Evolutionary conservation across 2,329 filamentous ascomycete species (phyloP).

Genomic region (Zymoseptoria crescenta): DNA sequence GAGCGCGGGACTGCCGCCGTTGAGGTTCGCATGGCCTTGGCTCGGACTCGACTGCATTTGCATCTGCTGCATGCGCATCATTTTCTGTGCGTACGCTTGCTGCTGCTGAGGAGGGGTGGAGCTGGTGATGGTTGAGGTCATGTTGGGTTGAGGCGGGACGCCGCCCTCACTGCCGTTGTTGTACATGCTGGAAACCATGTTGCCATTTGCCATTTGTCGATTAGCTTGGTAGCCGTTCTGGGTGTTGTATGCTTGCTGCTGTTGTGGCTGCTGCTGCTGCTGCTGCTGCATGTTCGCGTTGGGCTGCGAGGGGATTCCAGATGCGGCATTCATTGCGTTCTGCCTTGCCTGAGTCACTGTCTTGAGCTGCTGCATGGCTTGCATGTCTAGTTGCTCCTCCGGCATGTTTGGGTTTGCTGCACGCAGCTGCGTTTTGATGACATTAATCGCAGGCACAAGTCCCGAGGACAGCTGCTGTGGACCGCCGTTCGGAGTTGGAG

Average conservation of each 20-base stretch:
- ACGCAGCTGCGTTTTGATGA: slow-evolving; percentile 46
- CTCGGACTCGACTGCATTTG: slow-evolving; percentile 22
- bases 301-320: slow-evolving; percentile 23
- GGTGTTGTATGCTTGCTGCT: slow-evolving; percentile 20
- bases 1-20: slow-evolving; percentile 22
- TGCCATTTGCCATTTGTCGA: slow-evolving; percentile 14
- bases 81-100: slow-evolving; percentile 24
- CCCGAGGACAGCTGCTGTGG: slow-evolving; percentile 46
- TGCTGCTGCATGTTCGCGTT: slow-evolving; percentile 8
- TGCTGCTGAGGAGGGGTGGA: slow-evolving; percentile 11
- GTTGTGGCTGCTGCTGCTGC: slow-evolving; percentile 6
- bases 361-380: slow-evolving; percentile 45
- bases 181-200: slow-evolving; percentile 8
- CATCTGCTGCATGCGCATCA: slow-evolving; percentile 24
- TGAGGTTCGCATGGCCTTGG: slow-evolving; percentile 18
- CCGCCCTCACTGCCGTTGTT: slow-evolving; percentile 5
- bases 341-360: slow-evolving; percentile 32
- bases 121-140: slow-evolving; percentile 13
- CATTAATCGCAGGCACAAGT: slow-evolving; percentile 48
- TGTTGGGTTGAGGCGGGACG: slow-evolving; percentile 12
- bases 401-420: slow-evolving; percentile 44
- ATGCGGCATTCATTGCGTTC: slow-evolving; percentile 33
- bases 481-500: slow-evolving; percentile 24
- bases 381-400: slow-evolving; percentile 46
- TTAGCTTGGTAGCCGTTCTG: slow-evolving; percentile 22